Conservation (phyloP, 2,329 filamentous ascomycete genomes). For the Fusarium cyanostomum region DNA sequence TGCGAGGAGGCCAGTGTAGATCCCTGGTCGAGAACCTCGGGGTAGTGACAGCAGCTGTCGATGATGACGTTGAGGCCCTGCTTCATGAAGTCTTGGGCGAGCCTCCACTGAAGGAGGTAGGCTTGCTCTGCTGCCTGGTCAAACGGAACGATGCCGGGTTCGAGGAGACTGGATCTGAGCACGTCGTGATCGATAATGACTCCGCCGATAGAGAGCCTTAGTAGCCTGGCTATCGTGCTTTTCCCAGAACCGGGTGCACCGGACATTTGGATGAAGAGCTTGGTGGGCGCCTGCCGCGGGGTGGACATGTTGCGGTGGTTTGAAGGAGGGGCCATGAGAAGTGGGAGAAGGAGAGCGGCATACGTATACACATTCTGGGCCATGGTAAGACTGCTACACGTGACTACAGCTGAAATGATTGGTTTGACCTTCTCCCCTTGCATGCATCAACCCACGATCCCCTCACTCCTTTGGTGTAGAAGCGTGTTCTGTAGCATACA, state of each 20-base stretch:
- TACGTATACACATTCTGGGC: no score
- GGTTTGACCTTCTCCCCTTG: no score
- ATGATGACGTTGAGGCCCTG: conserved; percentile 49
- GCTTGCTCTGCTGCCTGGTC: conserved; percentile 44
- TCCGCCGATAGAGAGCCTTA: conserved; percentile 41
- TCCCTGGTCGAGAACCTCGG: conserved; percentile 45
- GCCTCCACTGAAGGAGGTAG: conserved; percentile 49
- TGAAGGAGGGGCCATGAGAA: no score
- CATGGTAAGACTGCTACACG: no score
- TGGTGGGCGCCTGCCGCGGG: not conserved
- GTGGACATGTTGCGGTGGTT: not conserved
- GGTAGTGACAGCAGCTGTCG: conserved; percentile 51
- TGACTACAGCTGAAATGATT: no score
- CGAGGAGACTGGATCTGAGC: conserved; percentile 47
- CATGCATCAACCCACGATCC: no score
- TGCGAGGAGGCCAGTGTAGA: conserved; percentile 38
- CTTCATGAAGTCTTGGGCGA: conserved; percentile 48
- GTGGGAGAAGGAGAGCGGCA: no score
- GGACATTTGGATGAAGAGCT: conserved; percentile 46
- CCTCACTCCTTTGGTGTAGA: no score
- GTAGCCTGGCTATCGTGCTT: conserved; percentile 47
- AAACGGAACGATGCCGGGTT: conserved; percentile 39
- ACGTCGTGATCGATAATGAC: conserved; percentile 51
- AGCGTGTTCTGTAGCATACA: no score
- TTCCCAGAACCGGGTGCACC: conserved; percentile 53